Conservation (phyloP, 441 rosid species). For the Rhodomyrtus psidioides region DNA sequence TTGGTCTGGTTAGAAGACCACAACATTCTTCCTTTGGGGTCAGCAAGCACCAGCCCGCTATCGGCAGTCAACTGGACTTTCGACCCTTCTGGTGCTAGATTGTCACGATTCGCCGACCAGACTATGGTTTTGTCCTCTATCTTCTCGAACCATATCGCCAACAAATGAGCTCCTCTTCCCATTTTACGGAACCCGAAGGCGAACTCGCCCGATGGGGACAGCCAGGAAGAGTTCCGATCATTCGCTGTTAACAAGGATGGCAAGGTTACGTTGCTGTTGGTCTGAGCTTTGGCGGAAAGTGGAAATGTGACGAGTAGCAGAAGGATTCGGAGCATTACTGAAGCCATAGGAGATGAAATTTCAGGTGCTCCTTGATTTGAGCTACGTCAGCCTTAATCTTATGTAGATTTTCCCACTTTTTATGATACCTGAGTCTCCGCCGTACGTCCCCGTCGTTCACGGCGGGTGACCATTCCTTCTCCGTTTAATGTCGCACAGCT, state of each 20-base stretch:
- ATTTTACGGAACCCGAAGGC: neutral
- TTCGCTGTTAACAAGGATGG: neutral
- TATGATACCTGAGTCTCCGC: no score
- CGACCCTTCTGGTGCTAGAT: conserved; percentile 11
- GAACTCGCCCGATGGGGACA: neutral
- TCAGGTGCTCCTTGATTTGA: neutral
- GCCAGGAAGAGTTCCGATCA: neutral
- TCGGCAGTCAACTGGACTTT: conserved; percentile 4
- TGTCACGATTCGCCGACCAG: conserved; percentile 17
- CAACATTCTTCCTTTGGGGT: neutral
- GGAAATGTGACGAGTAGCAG: neutral
- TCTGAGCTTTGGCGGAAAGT: neutral
- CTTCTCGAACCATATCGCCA: conserved; percentile 27
- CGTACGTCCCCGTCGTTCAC: no score
- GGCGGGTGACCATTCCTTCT: no score
- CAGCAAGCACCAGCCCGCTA: neutral
- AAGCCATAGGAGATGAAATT: neutral
- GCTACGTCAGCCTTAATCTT: neutral
- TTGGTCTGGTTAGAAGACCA: neutral
- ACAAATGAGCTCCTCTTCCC: neutral
- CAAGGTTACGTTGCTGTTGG: neutral
- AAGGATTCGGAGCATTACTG: neutral
- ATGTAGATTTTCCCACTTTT: no score
- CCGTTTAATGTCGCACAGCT: no score
- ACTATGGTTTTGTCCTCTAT: conserved; percentile 18